Evolutionary conservation across 2,329 filamentous ascomycete genomes (phyloP).

Genomic region (Dactylellina drechsleri): DNA sequence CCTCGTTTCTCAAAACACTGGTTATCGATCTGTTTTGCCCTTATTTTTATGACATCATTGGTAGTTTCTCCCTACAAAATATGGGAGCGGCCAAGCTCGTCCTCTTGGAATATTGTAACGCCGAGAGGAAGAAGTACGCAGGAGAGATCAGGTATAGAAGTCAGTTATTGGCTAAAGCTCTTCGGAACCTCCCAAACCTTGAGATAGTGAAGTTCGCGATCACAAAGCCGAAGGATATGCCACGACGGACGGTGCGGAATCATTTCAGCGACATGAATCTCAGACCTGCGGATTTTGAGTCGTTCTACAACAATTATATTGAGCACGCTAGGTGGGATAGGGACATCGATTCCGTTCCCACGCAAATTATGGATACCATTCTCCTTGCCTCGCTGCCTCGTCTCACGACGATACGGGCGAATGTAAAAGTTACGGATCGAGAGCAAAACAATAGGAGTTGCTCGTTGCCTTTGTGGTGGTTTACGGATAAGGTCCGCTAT

Average conservation of each 20-base stretch:
- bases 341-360: not conserved
- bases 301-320: not conserved
- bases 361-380: not conserved
- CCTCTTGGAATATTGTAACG: not conserved
- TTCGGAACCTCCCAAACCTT: constrained; percentile 3
- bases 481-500: not conserved
- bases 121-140: not conserved
- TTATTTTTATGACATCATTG: constrained; percentile 1
- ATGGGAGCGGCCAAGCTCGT: not conserved
- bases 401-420: not conserved
- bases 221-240: not conserved
- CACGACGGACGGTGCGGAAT: not conserved
- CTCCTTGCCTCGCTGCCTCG: not conserved
- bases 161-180: not conserved
- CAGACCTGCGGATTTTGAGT: not conserved
- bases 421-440: not conserved
- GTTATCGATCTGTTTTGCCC: constrained; percentile 14
- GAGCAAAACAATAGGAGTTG: too few relatives aligned
- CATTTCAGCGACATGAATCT: not conserved
- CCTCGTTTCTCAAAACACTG: not conserved
- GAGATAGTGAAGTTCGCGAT: constrained; percentile 3
- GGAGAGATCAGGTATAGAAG: not conserved
- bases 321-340: not conserved
- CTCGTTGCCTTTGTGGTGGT: not conserved
- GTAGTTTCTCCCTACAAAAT: not conserved